Percentiles rank a stretch among this genome's conserved stretches.
Conservation (phyloP, 2,329 filamentous ascomycete species). For the Neospermospora avenae region DNA sequence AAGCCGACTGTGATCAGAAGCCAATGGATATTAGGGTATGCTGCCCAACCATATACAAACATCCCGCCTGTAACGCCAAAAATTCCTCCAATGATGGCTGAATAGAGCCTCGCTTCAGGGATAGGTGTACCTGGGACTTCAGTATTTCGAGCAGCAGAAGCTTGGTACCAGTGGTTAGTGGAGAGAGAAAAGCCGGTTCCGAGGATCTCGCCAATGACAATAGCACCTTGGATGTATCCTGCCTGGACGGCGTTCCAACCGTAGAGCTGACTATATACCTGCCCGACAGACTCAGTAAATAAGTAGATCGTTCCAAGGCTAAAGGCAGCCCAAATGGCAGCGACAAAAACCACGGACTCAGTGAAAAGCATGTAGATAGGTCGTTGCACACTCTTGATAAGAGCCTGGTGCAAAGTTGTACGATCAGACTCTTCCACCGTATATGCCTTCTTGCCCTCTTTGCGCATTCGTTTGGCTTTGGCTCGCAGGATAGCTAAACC, state of each 20-base stretch:
- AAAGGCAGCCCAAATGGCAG: constrained; percentile 56
- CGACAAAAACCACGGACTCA: constrained; percentile 59
- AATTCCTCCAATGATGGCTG: constrained; percentile 39
- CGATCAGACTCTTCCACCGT: not conserved
- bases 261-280: constrained; percentile 61
- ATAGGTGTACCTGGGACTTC: not conserved
- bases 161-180: constrained; percentile 9
- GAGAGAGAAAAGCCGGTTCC: constrained; percentile 12
- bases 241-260: constrained; percentile 55
- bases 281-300: constrained; percentile 43
- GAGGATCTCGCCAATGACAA: constrained; percentile 11
- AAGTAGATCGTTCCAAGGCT: constrained; percentile 14
- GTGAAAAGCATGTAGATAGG: constrained; percentile 47
- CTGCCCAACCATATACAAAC: constrained; percentile 56
- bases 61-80: constrained; percentile 45
- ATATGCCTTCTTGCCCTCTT: constrained; percentile 11
- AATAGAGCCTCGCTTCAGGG: constrained; percentile 43
- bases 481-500: not conserved
- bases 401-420: not conserved
- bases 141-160: constrained; percentile 3
- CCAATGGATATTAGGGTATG: constrained; percentile 49
- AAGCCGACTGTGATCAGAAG: constrained; percentile 42
- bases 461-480: not conserved
- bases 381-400: constrained; percentile 4
- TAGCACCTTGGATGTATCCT: constrained; percentile 11